Percentiles rank a stretch among this genome's conserved stretches.
These are phyloP conservation scores for Mariannaea elegans DNA, from an alignment of 2,329 filamentous ascomycete genomes.

Conservation along the genomic window DNA sequence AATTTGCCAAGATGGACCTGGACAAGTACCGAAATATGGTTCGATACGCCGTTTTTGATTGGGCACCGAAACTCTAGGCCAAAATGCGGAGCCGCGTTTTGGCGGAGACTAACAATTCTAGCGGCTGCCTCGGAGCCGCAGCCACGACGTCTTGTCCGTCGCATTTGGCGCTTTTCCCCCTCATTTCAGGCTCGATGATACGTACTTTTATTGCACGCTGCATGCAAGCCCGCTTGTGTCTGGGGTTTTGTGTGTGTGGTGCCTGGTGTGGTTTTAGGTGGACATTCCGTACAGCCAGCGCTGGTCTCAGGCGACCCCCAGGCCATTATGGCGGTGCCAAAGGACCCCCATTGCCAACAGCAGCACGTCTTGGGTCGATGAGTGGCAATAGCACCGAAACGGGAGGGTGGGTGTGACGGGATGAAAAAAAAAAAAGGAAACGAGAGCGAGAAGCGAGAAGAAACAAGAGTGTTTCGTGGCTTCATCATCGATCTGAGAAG, in stretches of 20 bases:
- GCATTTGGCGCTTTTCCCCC: neutral
- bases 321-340: neutral
- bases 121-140: conserved; percentile 36
- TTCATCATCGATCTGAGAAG: neutral
- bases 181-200: neutral
- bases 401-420: neutral
- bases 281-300: neutral
- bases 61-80: conserved; percentile 11
- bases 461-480: neutral
- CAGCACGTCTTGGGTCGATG: no score
- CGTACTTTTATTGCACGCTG: neutral
- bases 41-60: conserved; percentile 6
- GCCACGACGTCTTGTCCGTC: conserved; percentile 16
- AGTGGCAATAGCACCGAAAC: neutral
- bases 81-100: conserved; percentile 41
- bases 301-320: neutral
- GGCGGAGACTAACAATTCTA: conserved; percentile 26
- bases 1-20: neutral
- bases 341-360: no score
- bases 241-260: neutral
- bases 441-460: neutral
- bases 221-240: neutral
- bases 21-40: conserved; percentile 8
- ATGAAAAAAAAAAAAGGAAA: neutral
- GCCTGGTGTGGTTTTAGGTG: neutral